Conservation (phyloP, 2,329 filamentous ascomycete species). For the Pyrenophora seminiperda region DNA sequence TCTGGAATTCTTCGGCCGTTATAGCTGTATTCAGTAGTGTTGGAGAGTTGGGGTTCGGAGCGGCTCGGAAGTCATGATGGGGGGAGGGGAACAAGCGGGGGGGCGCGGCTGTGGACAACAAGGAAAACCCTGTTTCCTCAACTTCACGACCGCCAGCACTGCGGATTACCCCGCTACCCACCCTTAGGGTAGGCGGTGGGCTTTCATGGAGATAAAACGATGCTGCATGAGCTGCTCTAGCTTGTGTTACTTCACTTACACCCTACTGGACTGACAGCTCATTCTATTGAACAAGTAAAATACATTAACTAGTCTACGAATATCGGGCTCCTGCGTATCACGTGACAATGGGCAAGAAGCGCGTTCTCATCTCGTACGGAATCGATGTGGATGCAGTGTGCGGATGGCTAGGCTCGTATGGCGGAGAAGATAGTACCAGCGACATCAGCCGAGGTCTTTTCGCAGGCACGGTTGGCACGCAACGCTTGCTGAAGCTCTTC, state of each 20-base stretch:
- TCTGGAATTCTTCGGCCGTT: background rate
- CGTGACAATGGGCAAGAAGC: conserved; percentile 54
- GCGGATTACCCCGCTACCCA: conserved; percentile 19
- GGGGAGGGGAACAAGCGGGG: background rate
- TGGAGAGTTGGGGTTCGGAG: conserved; percentile 9
- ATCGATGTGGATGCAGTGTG: conserved; percentile 73
- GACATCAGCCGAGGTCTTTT: conserved; percentile 74
- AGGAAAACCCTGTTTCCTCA: background rate
- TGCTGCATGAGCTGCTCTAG: background rate
- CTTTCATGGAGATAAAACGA: conserved; percentile 11
- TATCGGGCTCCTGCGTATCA: background rate
- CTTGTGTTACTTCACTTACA: background rate
- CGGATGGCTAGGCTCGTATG: conserved; percentile 76
- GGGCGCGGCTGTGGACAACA: background rate
- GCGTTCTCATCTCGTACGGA: conserved; percentile 65
- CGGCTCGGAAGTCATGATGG: conserved; percentile 4
- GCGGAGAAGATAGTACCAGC: conserved; percentile 71
- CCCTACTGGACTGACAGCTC: background rate
- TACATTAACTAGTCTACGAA: background rate
- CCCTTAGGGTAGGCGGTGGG: background rate
- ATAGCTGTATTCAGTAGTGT: background rate
- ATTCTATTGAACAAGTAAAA: background rate
- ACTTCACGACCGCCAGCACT: conserved; percentile 5
- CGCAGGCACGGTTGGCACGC: conserved; percentile 70
- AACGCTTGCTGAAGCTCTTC: conserved; percentile 71